Conservation (phyloP, 768 basidiomycete species). For the Lactifluus volemus region DNA sequence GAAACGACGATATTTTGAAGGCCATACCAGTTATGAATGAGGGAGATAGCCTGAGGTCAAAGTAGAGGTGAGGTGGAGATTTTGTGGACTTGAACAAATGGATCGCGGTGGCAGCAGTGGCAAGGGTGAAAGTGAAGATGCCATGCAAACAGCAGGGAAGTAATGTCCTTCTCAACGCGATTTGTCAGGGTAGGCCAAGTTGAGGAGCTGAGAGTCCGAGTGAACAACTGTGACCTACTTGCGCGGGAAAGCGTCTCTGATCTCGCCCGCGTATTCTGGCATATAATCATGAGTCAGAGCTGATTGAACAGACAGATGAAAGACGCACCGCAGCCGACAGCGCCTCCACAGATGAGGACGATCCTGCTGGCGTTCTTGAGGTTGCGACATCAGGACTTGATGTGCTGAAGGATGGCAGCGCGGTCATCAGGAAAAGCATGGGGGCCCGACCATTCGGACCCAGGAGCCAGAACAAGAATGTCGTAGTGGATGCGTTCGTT, state of each 20-base stretch:
- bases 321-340: constrained; percentile 35
- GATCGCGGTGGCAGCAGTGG: no score
- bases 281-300: not conserved
- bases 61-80: no score
- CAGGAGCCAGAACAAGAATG: constrained; percentile 16
- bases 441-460: constrained; percentile 14
- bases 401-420: constrained; percentile 18
- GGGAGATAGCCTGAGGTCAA: no score
- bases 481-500: constrained; percentile 15
- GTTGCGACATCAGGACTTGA: constrained; percentile 25
- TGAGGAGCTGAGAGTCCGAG: constrained; percentile 42
- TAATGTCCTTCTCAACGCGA: constrained; percentile 14
- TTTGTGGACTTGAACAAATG: no score
- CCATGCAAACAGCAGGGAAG: no score
- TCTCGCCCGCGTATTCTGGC: constrained; percentile 38
- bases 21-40: no score
- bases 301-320: not conserved
- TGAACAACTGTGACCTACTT: constrained; percentile 59
- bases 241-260: constrained; percentile 34
- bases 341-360: constrained; percentile 31
- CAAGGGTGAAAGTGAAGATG: no score
- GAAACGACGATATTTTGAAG: no score
- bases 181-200: constrained; percentile 43
- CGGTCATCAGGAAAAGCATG: constrained; percentile 34
- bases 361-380: constrained; percentile 27